These are phyloP conservation scores for Camelina laxa DNA, from an alignment of 345 rosid species.

Conservation along the genomic window DNA sequence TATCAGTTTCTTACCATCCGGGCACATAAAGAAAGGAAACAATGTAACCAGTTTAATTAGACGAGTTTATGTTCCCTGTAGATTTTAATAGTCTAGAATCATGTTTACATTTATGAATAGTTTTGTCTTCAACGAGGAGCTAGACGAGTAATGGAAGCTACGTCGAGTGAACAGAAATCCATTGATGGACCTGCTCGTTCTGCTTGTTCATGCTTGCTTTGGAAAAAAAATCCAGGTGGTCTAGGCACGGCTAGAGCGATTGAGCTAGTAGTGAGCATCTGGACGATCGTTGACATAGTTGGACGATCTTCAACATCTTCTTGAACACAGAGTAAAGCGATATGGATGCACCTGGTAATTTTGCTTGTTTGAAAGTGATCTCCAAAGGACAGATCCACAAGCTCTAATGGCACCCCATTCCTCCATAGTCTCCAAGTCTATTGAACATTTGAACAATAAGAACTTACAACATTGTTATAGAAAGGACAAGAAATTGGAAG, in stretches of 20 bases:
- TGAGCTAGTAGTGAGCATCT: constrained; percentile 32
- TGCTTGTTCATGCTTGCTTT: constrained; percentile 1
- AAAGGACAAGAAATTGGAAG: no score
- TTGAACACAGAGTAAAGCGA: constrained; percentile 58
- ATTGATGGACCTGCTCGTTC: not conserved
- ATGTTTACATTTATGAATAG: not conserved
- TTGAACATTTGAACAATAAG: not conserved
- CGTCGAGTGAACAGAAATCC: constrained; percentile 39
- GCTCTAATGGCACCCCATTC: constrained; percentile 46
- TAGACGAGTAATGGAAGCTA: constrained; percentile 43
- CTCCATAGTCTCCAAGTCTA: constrained; percentile 64
- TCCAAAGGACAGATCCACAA: constrained; percentile 48
- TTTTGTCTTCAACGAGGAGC: constrained; percentile 43
- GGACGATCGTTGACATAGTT: constrained; percentile 48
- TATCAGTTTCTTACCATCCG: no score
- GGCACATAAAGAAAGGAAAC: no score
- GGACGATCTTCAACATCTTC: constrained; percentile 58
- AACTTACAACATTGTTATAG: no score
- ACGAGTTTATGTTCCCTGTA: not conserved
- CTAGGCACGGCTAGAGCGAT: not conserved
- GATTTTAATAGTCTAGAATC: not conserved
- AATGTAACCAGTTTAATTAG: not conserved
- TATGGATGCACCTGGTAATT: constrained; percentile 36
- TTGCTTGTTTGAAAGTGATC: constrained; percentile 39
- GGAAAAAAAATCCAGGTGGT: constrained; percentile 23